Evolutionary conservation across 441 rosid genomes (phyloP).

Genomic region (Biscutella laevigata): DNA sequence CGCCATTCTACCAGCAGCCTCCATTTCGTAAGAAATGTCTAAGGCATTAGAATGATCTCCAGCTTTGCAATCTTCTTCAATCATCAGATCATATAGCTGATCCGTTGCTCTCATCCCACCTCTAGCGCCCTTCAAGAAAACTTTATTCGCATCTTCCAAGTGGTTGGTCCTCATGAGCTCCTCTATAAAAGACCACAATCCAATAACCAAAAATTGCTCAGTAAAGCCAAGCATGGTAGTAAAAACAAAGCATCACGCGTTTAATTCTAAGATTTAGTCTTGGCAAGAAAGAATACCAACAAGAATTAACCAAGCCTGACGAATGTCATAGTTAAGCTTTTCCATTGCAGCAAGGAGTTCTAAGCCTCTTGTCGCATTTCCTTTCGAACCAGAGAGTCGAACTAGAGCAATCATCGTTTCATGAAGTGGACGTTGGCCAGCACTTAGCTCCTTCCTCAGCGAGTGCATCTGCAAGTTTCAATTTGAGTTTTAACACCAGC

Average conservation of each 20-base stretch:
- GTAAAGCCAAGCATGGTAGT: background rate
- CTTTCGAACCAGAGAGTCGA: slow-evolving; percentile 69
- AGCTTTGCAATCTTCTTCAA: slow-evolving; percentile 80
- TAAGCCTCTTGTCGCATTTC: slow-evolving; percentile 55
- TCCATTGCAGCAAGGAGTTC: slow-evolving; percentile 84
- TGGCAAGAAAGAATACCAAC: slow-evolving; percentile 51
- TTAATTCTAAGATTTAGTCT: background rate
- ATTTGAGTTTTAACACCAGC: background rate
- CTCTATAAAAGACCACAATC: slow-evolving; percentile 34
- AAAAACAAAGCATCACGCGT: background rate
- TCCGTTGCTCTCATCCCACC: slow-evolving; percentile 77
- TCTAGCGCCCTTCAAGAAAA: slow-evolving; percentile 78
- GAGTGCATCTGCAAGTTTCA: slow-evolving; percentile 65
- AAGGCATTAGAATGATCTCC: slow-evolving; percentile 96
- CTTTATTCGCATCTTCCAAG: slow-evolving; percentile 81
- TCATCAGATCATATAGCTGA: slow-evolving; percentile 72
- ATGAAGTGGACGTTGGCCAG: slow-evolving; percentile 70
- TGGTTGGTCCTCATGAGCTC: slow-evolving; percentile 64
- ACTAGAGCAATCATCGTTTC: slow-evolving; percentile 69
- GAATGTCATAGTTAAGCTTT: slow-evolving; percentile 67
- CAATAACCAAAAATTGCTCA: slow-evolving; percentile 1
- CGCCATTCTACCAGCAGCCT: slow-evolving; percentile 87
- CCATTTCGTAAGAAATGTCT: slow-evolving; percentile 94
- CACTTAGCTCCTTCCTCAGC: slow-evolving; percentile 68
- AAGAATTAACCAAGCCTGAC: slow-evolving; percentile 77